These are phyloP conservation scores for Dendrobium huoshanense DNA, from an alignment of 106 monocot genomes.

Conservation along the genomic window DNA sequence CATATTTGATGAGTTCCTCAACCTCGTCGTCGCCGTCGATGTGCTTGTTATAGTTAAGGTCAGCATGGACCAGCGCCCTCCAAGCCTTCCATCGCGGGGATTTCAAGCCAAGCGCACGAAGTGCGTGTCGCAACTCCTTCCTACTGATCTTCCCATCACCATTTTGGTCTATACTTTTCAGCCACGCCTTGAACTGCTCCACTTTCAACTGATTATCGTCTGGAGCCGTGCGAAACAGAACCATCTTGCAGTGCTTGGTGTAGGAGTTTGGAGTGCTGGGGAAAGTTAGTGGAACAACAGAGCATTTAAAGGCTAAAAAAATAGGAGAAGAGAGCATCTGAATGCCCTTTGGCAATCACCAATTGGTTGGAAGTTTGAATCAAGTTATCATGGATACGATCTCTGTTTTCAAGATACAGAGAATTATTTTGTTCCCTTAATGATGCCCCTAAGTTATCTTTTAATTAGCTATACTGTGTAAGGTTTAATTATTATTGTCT, in stretches of 20 bases:
- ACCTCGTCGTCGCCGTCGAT: slow-evolving; percentile 16
- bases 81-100: slow-evolving; percentile 16
- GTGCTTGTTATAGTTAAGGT: slow-evolving; percentile 10
- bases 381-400: too few species aligned
- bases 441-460: too few species aligned
- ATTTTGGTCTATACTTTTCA: slow-evolving; percentile 4
- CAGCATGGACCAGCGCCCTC: slow-evolving; percentile 14
- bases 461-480: too few species aligned
- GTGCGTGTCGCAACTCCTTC: slow-evolving; percentile 16
- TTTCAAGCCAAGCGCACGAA: slow-evolving; percentile 9
- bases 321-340: too few species aligned
- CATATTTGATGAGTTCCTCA: slow-evolving; percentile 24
- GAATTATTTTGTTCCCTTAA: too few species aligned
- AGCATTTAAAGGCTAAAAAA: too few species aligned
- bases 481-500: too few species aligned
- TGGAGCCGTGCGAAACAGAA: not conserved
- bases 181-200: slow-evolving; percentile 17
- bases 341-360: too few species aligned
- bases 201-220: not conserved
- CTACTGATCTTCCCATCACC: slow-evolving; percentile 13
- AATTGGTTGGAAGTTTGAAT: too few species aligned
- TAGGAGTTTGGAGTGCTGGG: not conserved
- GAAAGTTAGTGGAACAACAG: not conserved
- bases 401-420: too few species aligned
- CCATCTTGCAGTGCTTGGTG: not conserved